phyloP scores from a whole-genome alignment of 371 early-diverging fungal species.

The Rhizopus microsporus region DNA sequence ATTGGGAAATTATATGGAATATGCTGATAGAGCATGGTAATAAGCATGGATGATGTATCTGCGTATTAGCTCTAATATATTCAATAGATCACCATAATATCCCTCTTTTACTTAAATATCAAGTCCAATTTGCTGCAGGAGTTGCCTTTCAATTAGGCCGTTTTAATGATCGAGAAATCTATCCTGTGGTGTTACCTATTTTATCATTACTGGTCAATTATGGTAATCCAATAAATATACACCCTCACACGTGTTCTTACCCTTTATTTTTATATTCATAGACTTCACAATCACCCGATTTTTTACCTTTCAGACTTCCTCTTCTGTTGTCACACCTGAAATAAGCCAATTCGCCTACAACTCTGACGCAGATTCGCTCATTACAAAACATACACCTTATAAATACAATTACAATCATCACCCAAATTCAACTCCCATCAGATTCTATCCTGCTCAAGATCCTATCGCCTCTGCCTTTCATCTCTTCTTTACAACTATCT shows the following conservation, averaged over 20 bases:
- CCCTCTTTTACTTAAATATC: constrained; percentile 32
- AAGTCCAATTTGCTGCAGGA: constrained; percentile 36
- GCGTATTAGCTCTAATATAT: constrained; percentile 1
- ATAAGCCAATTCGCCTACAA: constrained; percentile 47
- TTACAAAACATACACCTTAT: constrained; percentile 38
- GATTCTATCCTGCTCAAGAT: constrained; percentile 47
- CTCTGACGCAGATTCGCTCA: constrained; percentile 41
- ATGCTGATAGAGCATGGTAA: constrained; percentile 54
- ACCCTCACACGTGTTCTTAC: neutral
- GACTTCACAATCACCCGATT: constrained; percentile 41
- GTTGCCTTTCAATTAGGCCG: constrained; percentile 43
- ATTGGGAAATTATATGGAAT: constrained; percentile 48
- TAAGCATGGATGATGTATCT: neutral
- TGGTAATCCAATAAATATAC: constrained; percentile 28
- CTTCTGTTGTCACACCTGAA: constrained; percentile 34
- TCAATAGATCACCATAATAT: constrained; percentile 37
- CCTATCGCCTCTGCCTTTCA: constrained; percentile 44
- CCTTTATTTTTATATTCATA: constrained; percentile 11
- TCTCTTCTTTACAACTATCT: constrained; percentile 46
- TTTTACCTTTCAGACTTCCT: constrained; percentile 20
- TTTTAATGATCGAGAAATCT: constrained; percentile 37
- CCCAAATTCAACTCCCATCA: constrained; percentile 15
- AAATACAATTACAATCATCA: constrained; percentile 18
- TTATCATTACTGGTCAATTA: constrained; percentile 48
- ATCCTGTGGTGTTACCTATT: constrained; percentile 48